Conservation (phyloP, 2,329 filamentous ascomycete species). For the Pseudomassariella vexata region DNA sequence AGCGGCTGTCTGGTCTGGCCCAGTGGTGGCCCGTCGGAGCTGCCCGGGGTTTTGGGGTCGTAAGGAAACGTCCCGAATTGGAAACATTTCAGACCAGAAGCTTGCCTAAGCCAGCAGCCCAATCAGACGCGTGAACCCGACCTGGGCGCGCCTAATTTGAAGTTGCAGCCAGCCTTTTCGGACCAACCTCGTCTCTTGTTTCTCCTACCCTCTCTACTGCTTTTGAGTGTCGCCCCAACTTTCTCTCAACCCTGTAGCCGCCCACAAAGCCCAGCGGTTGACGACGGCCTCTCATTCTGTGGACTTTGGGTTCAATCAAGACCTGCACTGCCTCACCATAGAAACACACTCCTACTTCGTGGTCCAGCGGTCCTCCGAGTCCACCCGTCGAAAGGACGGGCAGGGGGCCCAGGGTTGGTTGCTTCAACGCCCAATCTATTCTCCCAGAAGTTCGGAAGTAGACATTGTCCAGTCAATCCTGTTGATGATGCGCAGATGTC, state of each 20-base stretch:
- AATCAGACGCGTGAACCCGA: conserved; percentile 15
- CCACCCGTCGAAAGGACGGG: conserved; percentile 1
- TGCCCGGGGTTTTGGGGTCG: too few relatives aligned
- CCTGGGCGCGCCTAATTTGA: conserved; percentile 22
- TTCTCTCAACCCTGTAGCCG: conserved; percentile 18
- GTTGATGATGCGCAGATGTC: conserved; percentile 10
- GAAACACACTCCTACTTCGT: too few relatives aligned
- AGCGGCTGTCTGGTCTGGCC: too few relatives aligned
- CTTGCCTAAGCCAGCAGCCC: conserved; percentile 9
- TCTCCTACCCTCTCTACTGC: conserved; percentile 1
- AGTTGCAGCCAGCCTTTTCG: conserved; percentile 17
- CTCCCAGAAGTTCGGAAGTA: conserved; percentile 7
- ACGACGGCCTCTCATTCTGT: conserved; percentile 25
- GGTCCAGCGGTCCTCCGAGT: conserved; percentile 1
- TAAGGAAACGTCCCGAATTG: too few relatives aligned
- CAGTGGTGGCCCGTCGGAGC: too few relatives aligned
- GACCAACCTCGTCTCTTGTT: conserved; percentile 21
- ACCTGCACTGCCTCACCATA: conserved; percentile 24
- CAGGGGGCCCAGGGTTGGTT: too few relatives aligned
- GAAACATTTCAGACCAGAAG: too few relatives aligned
- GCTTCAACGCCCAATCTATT: conserved; percentile 2
- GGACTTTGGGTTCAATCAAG: conserved; percentile 14
- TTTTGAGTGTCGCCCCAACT: conserved; percentile 13
- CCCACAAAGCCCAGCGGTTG: conserved; percentile 18
- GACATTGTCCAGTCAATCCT: conserved; percentile 15